Evolutionary conservation across 139 green algal species (phyloP).

Genomic region (Gonium pectorale): DNA sequence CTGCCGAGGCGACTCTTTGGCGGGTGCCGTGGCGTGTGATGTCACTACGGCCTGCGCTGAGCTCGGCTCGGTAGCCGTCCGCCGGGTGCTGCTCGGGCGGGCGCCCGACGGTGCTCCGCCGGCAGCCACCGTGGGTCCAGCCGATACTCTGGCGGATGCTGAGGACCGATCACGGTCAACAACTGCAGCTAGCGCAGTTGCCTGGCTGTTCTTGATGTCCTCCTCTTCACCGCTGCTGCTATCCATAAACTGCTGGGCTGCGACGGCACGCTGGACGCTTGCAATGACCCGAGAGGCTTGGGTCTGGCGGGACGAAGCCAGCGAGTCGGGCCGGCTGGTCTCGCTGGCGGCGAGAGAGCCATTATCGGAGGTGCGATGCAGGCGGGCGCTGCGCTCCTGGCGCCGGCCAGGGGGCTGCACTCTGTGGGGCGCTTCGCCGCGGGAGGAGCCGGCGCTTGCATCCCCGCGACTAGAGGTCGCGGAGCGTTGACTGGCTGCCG

Average conservation of each 20-base stretch:
- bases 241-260: not conserved
- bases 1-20: not conserved
- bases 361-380: not conserved
- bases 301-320: conserved; percentile 18
- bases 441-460: not conserved
- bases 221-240: conserved; percentile 34
- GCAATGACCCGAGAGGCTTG: not conserved
- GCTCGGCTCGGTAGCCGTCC: not conserved
- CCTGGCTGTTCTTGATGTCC: not conserved
- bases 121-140: not conserved
- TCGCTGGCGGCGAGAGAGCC: not conserved
- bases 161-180: not conserved
- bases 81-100: too few species aligned
- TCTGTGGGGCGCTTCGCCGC: not conserved
- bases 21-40: not conserved
- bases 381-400: not conserved
- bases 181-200: not conserved
- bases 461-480: not conserved
- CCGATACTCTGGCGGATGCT: not conserved
- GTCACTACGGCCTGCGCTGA: not conserved
- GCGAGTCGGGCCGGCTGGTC: conserved; percentile 13
- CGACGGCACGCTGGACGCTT: conserved; percentile 12
- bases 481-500: not conserved
- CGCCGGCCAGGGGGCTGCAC: too few species aligned
- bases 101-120: too few species aligned